Conservation (phyloP, 2,329 filamentous ascomycete species). For the Fusarium temperatum region DNA sequence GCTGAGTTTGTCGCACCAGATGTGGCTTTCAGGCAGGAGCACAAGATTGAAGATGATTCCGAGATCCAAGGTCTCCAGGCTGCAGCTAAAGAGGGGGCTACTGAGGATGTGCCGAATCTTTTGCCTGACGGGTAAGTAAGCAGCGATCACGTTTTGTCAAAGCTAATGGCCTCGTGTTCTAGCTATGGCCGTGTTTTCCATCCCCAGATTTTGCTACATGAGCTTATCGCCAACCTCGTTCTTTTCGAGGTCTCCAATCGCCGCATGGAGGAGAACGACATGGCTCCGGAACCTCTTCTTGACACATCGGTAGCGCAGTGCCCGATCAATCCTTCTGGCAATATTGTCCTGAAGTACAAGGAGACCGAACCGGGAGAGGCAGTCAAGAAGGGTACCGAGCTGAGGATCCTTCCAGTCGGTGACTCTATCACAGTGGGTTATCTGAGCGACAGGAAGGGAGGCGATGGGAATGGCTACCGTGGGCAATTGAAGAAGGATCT, state of each 20-base stretch:
- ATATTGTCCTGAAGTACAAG: not conserved
- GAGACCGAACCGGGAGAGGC: not conserved
- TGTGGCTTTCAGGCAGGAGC: not conserved
- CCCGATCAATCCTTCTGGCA: not conserved
- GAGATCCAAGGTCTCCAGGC: not conserved
- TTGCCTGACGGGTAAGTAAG: slow-evolving; percentile 13
- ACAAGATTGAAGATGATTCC: not conserved
- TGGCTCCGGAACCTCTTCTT: not conserved
- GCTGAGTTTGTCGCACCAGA: not conserved
- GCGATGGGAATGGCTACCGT: slow-evolving; percentile 14
- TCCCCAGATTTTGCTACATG: not conserved
- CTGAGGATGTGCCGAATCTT: not conserved
- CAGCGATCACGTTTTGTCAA: too few relatives aligned
- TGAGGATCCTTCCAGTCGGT: slow-evolving; percentile 3
- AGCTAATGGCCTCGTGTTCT: too few relatives aligned
- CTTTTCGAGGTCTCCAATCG: slow-evolving; percentile 6
- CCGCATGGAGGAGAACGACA: not conserved
- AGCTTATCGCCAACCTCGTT: slow-evolving; percentile 3
- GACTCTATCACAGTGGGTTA: slow-evolving; percentile 23
- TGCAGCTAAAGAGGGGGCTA: not conserved
- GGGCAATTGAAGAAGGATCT: not conserved
- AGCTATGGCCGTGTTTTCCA: slow-evolving; percentile 13
- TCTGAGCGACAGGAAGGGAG: slow-evolving; percentile 1
- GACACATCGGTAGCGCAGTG: not conserved
- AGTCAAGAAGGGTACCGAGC: not conserved